Base-by-base conservation (phyloP, 768 basidiomycete genomes). In the Rhodotorula babjevae region DNA sequence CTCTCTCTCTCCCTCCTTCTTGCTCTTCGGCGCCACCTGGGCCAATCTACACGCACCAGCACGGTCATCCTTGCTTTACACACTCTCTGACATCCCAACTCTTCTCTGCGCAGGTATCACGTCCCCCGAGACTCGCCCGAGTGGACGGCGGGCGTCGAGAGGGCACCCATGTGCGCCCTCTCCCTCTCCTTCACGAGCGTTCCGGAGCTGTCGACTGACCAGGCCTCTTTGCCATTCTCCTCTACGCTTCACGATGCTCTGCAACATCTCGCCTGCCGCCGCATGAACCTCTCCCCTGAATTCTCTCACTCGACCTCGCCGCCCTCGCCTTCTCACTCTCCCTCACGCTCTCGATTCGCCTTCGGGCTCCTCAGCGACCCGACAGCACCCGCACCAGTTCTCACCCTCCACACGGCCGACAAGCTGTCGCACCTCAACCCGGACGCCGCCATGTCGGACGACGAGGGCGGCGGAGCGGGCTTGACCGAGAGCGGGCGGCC, bases 401-500 rank as follows among this genome's bases (percentile, higher is more conserved):
- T 42, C 58, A 36, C 25, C 5, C 36, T 59, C 25, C 53, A 55
- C 14, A 15, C n/a, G 2, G 14, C n/a, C n/a, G n/a, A 27, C 33
- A 23, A 12, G 21, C 58, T 59, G 9, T 59, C 33, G 21, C 29
- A 31, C 29, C 58, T 36, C 6, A 59, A 59, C 58, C 58, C 58
- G 2, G 58, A 59, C 40, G 25, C 29, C 3, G 36, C 40, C 57
- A 19, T 58, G 10, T 59, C 58, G 58, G 58, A 59, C 40, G 58
- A 59, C 25, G 58, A 59, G 23, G 40, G 31, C 21, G 33, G 12
- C 2, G 21, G 31, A 33, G 31, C 21, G 31, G 55, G 55, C 55
- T 25, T 40, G 21, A 59, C 58, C 8, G 58, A 59, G 58, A 59
- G 58, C n/a, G 58, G 58, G 58, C 18, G 58, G 58, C 58, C 58